Base-by-base conservation (phyloP, 2,329 filamentous ascomycete species). In the Cryphonectria nitschkei region DNA sequence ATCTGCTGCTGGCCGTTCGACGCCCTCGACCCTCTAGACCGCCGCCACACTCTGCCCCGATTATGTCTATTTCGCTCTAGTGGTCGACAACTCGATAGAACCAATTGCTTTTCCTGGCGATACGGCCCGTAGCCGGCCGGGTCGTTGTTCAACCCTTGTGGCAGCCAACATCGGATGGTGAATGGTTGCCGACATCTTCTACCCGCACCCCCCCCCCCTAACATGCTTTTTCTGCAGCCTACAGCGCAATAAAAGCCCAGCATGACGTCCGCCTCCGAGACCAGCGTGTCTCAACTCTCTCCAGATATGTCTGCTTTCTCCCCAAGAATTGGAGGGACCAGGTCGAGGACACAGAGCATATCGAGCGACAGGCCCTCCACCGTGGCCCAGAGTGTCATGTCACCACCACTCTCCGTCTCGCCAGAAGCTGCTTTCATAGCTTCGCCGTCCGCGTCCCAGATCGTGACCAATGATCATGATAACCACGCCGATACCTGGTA, bases 381-480 rank as follows among this genome's bases (percentile, higher is more conserved):
- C 73, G 84, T 87, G 73, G 83, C 86, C 76, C 83, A 81, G 79
- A 86, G 86, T 76, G 82, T 92, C 65, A 85, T 89, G 80, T 88
- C 89, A 63, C 92, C 93, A 67, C 92, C 93, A 26, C 79, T 88
- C 46, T 84, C 84, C 65, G 87, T 95, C 70, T 90, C 90, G 62
- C 96, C 95, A 13, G 85, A 92, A 74, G 91, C 96, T 41, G 93
- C 90, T 26, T 99, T 97, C 82, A 95, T 99, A 77, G 95, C 95
- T 63, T 86, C 90, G 43, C 92, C 94, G 62, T 94, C 95, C 71
- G 96, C 95, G 67, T 94, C 93, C 26, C 94, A 98, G 79, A 95
- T 97, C 73, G 91, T 98, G 75, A 95, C 93, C 71, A 94, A 94
- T 78, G 92, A 97, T 78, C 92, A 96, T 81, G 93, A 95, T 77